A percentile compares a stretch with the other conserved stretches of the same genome.
Conservation (phyloP, 1,284 basidiomycete species). For the Moniliophthora roreri region DNA sequence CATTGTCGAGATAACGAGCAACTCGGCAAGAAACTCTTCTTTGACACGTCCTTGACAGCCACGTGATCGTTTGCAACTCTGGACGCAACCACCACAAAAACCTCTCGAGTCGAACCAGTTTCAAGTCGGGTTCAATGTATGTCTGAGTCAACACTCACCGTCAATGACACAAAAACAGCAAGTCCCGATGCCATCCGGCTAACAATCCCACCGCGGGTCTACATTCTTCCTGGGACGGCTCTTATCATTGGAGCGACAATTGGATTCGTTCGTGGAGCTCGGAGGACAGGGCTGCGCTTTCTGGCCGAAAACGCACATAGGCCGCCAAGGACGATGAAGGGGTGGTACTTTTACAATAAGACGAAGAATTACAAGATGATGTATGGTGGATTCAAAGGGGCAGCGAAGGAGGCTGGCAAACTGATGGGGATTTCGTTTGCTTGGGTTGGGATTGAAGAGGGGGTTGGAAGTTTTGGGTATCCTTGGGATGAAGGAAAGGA, state of each 20-base stretch:
- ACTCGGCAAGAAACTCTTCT: no score
- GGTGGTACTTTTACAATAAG: conserved; percentile 93
- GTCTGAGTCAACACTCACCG: no score
- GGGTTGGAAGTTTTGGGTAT: conserved; percentile 43
- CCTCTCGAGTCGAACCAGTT: no score
- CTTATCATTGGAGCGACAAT: conserved; percentile 62
- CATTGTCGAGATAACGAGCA: no score
- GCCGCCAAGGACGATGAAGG: conserved; percentile 75
- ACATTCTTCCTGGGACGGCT: conserved; percentile 52
- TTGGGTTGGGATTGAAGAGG: conserved; percentile 74
- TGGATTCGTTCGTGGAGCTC: conserved; percentile 70
- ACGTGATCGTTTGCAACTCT: no score
- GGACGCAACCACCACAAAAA: no score
- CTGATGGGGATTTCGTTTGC: conserved; percentile 56
- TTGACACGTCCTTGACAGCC: no score
- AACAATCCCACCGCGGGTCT: conserved; percentile 19
- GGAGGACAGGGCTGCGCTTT: conserved; percentile 55
- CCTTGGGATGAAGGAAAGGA: conserved; percentile 50
- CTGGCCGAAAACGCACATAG: conserved; percentile 72
- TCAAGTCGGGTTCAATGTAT: no score
- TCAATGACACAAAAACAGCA: not conserved
- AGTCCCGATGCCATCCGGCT: conserved; percentile 6
- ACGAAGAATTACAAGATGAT: conserved; percentile 87
- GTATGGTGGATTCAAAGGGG: conserved; percentile 70
- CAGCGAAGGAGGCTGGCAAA: conserved; percentile 53